Evolutionary conservation across 306 rosid species (phyloP), one percentile per base, ranked within the genome.

Genomic region (Vicia sativa): DNA sequence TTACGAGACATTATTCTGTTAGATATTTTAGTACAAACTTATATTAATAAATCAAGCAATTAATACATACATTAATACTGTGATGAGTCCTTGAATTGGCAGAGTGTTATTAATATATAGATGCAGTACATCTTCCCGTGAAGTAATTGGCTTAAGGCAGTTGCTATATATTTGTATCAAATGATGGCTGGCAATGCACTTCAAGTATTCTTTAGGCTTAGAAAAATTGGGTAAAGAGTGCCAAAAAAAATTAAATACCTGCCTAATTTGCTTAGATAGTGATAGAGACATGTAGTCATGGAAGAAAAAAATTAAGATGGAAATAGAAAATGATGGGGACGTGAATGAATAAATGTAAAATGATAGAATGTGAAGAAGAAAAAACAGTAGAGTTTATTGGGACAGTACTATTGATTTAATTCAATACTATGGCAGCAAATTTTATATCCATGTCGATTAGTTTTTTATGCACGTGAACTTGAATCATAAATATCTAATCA

Each of bases 21-120:
- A 16, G 28, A 61, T 61, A 35, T 18, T 18, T 15, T 19, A 18
- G 48, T 37, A 57, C 18, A 0, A 34, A 4, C 11, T 60, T 37
- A 14, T 21, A 39, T 38, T 38, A 37, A 19, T 38, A 61, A 38
- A 61, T 38, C 34, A 19, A 61, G 49, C 34, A 38, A 38, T 34
- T 34, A 34, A 34, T 6, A 19, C 34, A 61, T 38, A 16, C 49
- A 52, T 18, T 52, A 38, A 38, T 38, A 38, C 31, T 38, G 34
- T 38, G 12, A 38, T 18, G 48, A 60, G 66, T 60, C 66, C 66
- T 37, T 61, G 34, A 61, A 48, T 61, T 19, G 34, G 67, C 21
- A 5, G 18, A 18, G 10, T 61, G 18, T 16, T 35, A 35, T 15
- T 59, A 59, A 13, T 15, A 46, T 46, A 48, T 23, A 11, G 11